Base-by-base conservation (phyloP, 2,329 filamentous ascomycete genomes). In the Bretziella fagacearum region DNA sequence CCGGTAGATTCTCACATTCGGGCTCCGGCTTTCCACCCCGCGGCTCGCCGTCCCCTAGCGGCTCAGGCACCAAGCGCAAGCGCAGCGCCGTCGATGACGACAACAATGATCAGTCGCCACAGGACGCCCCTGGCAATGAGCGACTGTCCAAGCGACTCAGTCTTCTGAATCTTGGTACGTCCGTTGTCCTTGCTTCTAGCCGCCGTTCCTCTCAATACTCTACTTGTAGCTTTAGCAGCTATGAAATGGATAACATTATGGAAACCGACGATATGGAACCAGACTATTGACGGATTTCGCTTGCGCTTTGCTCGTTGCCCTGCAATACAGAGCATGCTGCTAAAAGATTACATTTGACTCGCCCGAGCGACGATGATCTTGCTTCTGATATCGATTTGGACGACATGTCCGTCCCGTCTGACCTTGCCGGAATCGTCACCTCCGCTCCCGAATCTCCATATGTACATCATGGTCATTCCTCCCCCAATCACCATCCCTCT, bases 111-210 rank as follows among this genome's bases (percentile, higher is more conserved):
- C 5, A 8, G 8, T n/a, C 30, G 36, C 30, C 18, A 13, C 40
- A 47, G 25, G 70, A 75, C 46, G 59, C 62, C 11, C 71, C 73
- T 51, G 68, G 74, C 56, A 77, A 74, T 54, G 74, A 93, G 63
- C 79, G 86, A 45, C 71, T 95, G 53, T 81, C 81, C 40, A 95
- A 95, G 66, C 74, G 81, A 53, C 71, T 95, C 61, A 83, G 84
- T 59, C 67, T 83, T 44, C 70, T 95, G 47, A 86, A 87, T 59
- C 65, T 95, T 53, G 82, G 85, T 91, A 74, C 48, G 67, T 61
- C 48, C 36, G 41, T 42, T 43, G 33, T 53, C 8, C 48, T 44
- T 42, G 27, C 44, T 52, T 49, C 44, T 26, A 36, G 46, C 23
- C 45, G 48, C 29, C 45, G 44, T 27, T 44, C 40, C 18, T 50